phyloP scores from a whole-genome alignment of 441 rosid species.

The Populus hybrid region DNA sequence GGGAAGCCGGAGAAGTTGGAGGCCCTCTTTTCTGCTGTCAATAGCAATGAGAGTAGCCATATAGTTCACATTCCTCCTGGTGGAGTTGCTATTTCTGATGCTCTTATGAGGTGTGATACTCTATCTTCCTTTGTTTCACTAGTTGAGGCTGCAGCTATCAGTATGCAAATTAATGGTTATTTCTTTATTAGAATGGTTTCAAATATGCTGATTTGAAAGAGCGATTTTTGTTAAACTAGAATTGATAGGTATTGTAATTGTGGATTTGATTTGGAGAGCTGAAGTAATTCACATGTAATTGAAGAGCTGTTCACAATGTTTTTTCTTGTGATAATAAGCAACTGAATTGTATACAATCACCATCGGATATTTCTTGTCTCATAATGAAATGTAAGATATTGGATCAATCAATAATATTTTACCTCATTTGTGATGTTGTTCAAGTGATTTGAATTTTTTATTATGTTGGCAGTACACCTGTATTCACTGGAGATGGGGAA shows the following conservation, averaged over 20 bases:
- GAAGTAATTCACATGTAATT: neutral
- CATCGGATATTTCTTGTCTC: neutral
- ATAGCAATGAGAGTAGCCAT: constrained; percentile 82
- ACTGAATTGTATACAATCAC: neutral
- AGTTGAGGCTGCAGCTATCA: neutral
- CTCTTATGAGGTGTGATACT: constrained; percentile 58
- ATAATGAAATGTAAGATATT: neutral
- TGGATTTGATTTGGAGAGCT: constrained; percentile 1
- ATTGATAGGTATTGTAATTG: neutral
- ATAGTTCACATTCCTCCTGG: constrained; percentile 88
- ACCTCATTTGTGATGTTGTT: neutral
- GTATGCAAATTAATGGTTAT: neutral
- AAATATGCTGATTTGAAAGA: neutral
- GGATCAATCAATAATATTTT: neutral
- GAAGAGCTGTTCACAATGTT: neutral
- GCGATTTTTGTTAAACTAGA: neutral
- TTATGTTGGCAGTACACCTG: constrained; percentile 55
- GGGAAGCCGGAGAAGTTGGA: constrained; percentile 80
- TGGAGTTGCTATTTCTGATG: constrained; percentile 82
- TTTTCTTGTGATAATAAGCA: neutral
- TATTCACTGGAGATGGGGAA: constrained; percentile 62
- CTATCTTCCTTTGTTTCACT: neutral
- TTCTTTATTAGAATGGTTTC: neutral
- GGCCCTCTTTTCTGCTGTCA: constrained; percentile 79
- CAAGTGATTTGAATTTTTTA: constrained; percentile 1